Evolutionary conservation across 345 rosid genomes (phyloP), one percentile per base, ranked within the genome.

Genomic region (Melaleuca quinquenervia): DNA sequence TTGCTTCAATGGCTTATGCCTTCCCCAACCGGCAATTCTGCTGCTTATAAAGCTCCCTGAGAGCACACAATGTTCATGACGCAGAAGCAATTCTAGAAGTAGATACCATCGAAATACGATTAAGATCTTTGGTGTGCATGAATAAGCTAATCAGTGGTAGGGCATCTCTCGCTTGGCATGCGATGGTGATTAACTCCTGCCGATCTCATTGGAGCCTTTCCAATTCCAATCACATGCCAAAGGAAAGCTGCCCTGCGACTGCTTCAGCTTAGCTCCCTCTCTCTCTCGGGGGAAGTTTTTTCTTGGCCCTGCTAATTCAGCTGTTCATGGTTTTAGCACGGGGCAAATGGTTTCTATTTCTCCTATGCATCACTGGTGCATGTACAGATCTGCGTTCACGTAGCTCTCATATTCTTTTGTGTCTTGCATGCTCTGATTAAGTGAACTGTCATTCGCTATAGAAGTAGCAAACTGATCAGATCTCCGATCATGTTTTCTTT

Each of bases 171-270:
- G 11, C 52, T 90, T 90, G 92, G 93, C 93, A 89, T 48, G 87
- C 60, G 60, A 87, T 84, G 55, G 75, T 18, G 85, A 80, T 64
- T 29, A 48, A 53, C 5, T 84, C 13, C 52, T 53, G 41, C 10
- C 56, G 21, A 49, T 8, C 32, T 22, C 24, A 21, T 27, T 36
- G n/a, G 20, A 11, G 18, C 24, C 1, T 48, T 44, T 27, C 50
- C 50, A n/a, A 80, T 76, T 84, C 84, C 52, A 62, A 44, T 82
- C 16, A 52, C 87, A 86, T 92, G 94, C 92, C 94, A 92, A 92
- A 90, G 92, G 91, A 91, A 90, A 91, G 93, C 87, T 91, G 90
- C 90, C 93, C 91, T 89, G 32, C 86, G 84, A 88, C 86, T 91
- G 86, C 76, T 64, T 70, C 80, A 70, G 48, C 80, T 70, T 70